Base-by-base conservation (phyloP, 2,329 filamentous ascomycete species). In the Juglanconis juglandina region DNA sequence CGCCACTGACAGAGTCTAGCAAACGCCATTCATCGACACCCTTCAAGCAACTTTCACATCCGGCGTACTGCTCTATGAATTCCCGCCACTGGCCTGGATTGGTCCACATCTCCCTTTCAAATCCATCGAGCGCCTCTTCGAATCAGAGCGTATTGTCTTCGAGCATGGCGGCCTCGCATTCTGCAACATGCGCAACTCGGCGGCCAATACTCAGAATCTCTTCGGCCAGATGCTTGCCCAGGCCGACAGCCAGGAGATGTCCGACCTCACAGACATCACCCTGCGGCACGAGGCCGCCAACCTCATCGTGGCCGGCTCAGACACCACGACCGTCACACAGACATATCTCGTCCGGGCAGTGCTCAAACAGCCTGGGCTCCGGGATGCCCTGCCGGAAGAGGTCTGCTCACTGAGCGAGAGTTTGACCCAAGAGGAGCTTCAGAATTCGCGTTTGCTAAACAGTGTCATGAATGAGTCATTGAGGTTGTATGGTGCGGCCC, bases 271-370 rank as follows among this genome's bases (percentile, higher is more conserved):
- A 3, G 65, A 69, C 6, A 10, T 55, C 1, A 69, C 73, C 1
- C 72, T 76, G 5, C 44, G 58, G 13, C 56, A 61, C 2, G 72
- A 78, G 53, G 76, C 76, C 0, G 66, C 69, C 10, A 68, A 58
- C 1, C 73, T 75, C 56, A 78, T 78, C 48, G 58, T 76, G 7
- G 76, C 75, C 6, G 76, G 75, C 1, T 75, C 71, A 10, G 76
- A 77, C 53, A 79, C 76, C 1, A 77, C 76, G 0, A 72, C 75
- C 1, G 66, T 71, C 4, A 75, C 75, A 0, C 49, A 78, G 51
- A 77, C 75, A 0, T 78, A 77, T 58, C 60, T 73, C 1, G 58
- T 71, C 5, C 75, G 69, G 68, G 68, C 68, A 1, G 62, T 69
- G 14, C 58, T 58, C 14, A 41, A 52, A 11, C 55, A 63, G 8